Percentiles rank a stretch among this genome's conserved stretches.
Evolutionary conservation across 768 basidiomycete genomes (phyloP).

Genomic region (Arthromyces matolae): DNA sequence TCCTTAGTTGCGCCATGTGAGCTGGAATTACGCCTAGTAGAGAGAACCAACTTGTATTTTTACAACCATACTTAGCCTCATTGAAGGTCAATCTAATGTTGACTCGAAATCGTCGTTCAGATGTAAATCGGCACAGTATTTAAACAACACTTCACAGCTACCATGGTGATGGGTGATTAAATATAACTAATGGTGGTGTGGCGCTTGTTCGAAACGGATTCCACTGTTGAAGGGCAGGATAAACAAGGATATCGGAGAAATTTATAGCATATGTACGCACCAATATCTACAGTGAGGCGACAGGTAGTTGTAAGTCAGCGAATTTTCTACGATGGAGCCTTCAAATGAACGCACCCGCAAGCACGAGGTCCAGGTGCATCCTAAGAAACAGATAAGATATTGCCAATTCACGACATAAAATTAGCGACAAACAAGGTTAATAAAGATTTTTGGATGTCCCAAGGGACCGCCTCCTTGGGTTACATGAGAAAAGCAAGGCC

Average conservation of each 20-base stretch:
- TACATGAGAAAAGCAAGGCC: not conserved
- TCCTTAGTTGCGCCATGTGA: constrained; percentile 42
- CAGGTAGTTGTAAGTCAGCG: constrained; percentile 18
- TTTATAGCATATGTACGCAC: constrained; percentile 20
- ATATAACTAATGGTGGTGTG: constrained; percentile 59
- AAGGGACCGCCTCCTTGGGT: constrained; percentile 82
- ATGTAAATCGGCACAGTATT: too few relatives aligned
- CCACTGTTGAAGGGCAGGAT: constrained; percentile 53
- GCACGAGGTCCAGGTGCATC: constrained; percentile 84
- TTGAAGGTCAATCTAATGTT: constrained; percentile 21
- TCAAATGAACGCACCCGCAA: constrained; percentile 71
- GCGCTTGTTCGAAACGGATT: constrained; percentile 83
- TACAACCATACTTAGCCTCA: constrained; percentile 38
- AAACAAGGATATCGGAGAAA: too few relatives aligned
- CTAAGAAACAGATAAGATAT: constrained; percentile 32
- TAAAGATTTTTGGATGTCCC: constrained; percentile 95
- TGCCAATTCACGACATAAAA: not conserved
- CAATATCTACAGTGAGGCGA: constrained; percentile 30
- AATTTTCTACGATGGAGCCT: constrained; percentile 4
- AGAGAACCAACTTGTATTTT: constrained; percentile 55
- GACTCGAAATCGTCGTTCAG: too few relatives aligned
- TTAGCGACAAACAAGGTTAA: constrained; percentile 78
- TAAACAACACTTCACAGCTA: too few relatives aligned
- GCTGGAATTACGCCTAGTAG: constrained; percentile 48
- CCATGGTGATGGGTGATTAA: not conserved